These are phyloP conservation scores for Musa balbisiana DNA, from an alignment of 202 grass and related monocot species.

Conservation along the genomic window DNA sequence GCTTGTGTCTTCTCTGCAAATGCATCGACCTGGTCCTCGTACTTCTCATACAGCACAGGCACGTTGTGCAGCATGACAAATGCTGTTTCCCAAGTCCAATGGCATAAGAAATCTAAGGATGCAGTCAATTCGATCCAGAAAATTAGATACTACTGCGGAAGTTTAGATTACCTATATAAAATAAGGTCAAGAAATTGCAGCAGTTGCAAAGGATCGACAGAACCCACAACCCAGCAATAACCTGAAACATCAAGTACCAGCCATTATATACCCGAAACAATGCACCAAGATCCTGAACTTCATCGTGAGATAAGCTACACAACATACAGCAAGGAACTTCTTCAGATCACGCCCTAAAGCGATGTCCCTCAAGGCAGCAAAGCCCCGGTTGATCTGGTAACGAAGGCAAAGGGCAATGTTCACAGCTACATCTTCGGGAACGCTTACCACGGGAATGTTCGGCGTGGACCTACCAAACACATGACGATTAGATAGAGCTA, in stretches of 20 bases:
- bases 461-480: slow-evolving; percentile 38
- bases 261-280: slow-evolving; percentile 3
- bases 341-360: slow-evolving; percentile 56
- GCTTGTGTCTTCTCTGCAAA: slow-evolving; percentile 49
- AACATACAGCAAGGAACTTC: slow-evolving; percentile 59
- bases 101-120: not conserved
- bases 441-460: slow-evolving; percentile 54
- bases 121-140: not conserved
- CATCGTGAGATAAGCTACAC: not conserved
- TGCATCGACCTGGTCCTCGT: slow-evolving; percentile 52
- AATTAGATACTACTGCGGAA: not conserved
- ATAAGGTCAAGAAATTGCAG: slow-evolving; percentile 63
- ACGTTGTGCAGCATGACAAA: slow-evolving; percentile 54
- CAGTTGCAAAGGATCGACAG: slow-evolving; percentile 47
- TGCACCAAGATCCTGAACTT: not conserved
- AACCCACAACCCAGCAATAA: slow-evolving; percentile 50
- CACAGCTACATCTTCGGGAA: slow-evolving; percentile 42
- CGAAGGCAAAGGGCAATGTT: slow-evolving; percentile 44
- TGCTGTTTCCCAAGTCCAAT: slow-evolving; percentile 19
- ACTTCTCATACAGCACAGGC: slow-evolving; percentile 65
- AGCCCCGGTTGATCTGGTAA: slow-evolving; percentile 46
- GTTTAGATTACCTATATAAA: slow-evolving; percentile 43
- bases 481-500: too few relatives aligned
- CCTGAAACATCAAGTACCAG: slow-evolving; percentile 33
- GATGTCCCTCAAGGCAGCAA: slow-evolving; percentile 44